Conservation (phyloP, 768 basidiomycete species). For the Suillus plorans region DNA sequence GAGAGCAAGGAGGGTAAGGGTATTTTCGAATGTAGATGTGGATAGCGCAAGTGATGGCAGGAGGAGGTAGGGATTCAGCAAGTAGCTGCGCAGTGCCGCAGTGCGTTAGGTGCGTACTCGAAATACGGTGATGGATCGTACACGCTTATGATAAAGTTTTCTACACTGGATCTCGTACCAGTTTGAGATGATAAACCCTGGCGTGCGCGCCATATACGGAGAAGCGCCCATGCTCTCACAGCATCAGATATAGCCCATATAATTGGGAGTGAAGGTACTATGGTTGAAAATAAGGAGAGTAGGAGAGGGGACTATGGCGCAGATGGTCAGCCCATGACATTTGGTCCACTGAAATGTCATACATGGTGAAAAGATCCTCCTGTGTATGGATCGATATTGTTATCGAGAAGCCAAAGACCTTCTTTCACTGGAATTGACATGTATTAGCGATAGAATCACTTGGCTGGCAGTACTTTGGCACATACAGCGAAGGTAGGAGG, state of each 20-base stretch:
- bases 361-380: slow-evolving; percentile 89
- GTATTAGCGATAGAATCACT: slow-evolving; percentile 6
- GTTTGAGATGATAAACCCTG: slow-evolving; percentile 54
- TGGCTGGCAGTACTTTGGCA: slow-evolving; percentile 7
- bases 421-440: slow-evolving; percentile 70
- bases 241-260: slow-evolving; percentile 75
- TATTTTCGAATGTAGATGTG: slow-evolving; percentile 81
- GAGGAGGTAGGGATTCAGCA: slow-evolving; percentile 87
- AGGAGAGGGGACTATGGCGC: slow-evolving; percentile 73
- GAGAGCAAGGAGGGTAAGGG: slow-evolving; percentile 62
- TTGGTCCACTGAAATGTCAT: slow-evolving; percentile 25
- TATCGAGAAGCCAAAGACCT: slow-evolving; percentile 76
- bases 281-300: slow-evolving; percentile 71
- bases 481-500: slow-evolving; percentile 76
- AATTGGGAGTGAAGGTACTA: slow-evolving; percentile 58
- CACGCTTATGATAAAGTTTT: slow-evolving; percentile 7
- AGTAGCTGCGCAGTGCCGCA: slow-evolving; percentile 52
- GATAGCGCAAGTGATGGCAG: slow-evolving; percentile 80
- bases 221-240: slow-evolving; percentile 64
- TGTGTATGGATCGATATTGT: slow-evolving; percentile 84
- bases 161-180: not conserved
- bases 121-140: not conserved
- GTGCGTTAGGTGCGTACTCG: slow-evolving; percentile 11
- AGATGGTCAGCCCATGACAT: slow-evolving; percentile 5
- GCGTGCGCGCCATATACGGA: slow-evolving; percentile 65